phyloP scores from a whole-genome alignment of 2,329 filamentous ascomycete species.

The Penicillium sumatraense region DNA sequence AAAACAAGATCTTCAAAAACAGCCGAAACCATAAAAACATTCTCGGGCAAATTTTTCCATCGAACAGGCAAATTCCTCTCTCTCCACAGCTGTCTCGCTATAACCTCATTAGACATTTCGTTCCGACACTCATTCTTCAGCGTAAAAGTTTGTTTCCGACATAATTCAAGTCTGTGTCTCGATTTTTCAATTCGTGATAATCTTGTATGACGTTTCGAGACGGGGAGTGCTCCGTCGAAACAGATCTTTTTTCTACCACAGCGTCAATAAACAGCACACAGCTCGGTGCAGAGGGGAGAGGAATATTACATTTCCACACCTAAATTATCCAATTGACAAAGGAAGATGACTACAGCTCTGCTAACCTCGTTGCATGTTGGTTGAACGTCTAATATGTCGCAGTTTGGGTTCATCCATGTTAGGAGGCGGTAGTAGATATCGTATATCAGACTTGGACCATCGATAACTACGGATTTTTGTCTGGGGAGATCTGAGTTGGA shows the following conservation, averaged over 20 bases:
- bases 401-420: slow-evolving; percentile 38
- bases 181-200: slow-evolving; percentile 63
- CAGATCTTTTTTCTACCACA: slow-evolving; percentile 68
- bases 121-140: slow-evolving; percentile 6
- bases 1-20: slow-evolving; percentile 74
- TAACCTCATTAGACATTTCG: slow-evolving; percentile 17
- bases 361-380: slow-evolving; percentile 70
- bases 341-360: slow-evolving; percentile 62
- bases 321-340: slow-evolving; percentile 61
- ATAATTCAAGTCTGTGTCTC: slow-evolving; percentile 60
- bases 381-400: slow-evolving; percentile 56
- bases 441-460: slow-evolving; percentile 80
- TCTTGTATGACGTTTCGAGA: slow-evolving; percentile 66
- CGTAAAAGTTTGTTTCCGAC: slow-evolving; percentile 38
- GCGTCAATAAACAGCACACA: not conserved
- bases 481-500: slow-evolving; percentile 9
- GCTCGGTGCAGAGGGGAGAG: not conserved
- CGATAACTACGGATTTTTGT: slow-evolving; percentile 59
- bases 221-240: slow-evolving; percentile 83
- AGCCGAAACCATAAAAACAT: slow-evolving; percentile 76
- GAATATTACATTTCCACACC: slow-evolving; percentile 67
- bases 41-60: slow-evolving; percentile 52
- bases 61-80: slow-evolving; percentile 34
- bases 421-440: slow-evolving; percentile 67
- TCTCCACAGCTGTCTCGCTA: slow-evolving; percentile 23